These are phyloP conservation scores for Coemansia sp. DNA, from an alignment of 192 early-diverging fungal genomes.

Conservation along the genomic window DNA sequence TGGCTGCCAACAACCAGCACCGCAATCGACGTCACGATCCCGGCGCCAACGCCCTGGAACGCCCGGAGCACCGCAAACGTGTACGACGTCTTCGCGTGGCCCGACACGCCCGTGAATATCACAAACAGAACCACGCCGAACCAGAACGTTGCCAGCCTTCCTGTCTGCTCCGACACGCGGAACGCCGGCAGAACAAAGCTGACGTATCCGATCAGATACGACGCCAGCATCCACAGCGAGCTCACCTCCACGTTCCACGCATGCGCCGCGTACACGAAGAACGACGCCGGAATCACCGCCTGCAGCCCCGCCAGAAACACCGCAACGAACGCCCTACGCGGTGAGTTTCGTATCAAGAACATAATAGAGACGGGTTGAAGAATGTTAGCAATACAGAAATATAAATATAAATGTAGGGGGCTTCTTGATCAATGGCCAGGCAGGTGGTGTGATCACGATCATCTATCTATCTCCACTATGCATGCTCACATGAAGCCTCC, in stretches of 20 bases:
- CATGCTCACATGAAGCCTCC: too few relatives aligned
- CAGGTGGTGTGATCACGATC: too few relatives aligned
- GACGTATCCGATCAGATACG: conserved; percentile 53
- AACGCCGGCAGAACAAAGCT: conserved; percentile 30
- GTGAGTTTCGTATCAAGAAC: too few relatives aligned
- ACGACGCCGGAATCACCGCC: conserved; percentile 38
- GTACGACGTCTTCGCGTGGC: conserved; percentile 19
- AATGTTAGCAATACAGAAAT: too few relatives aligned
- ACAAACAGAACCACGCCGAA: conserved; percentile 37
- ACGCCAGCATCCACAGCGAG: conserved; percentile 50
- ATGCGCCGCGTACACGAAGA: conserved; percentile 44
- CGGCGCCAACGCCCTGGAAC: conserved; percentile 47
- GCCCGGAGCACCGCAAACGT: conserved; percentile 42
- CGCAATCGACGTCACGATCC: conserved; percentile 25
- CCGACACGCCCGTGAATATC: conserved; percentile 34
- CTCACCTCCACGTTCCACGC: conserved; percentile 46
- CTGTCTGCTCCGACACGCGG: conserved; percentile 35
- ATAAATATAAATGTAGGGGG: too few relatives aligned
- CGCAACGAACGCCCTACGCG: conserved; percentile 35
- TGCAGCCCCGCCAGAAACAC: conserved; percentile 31
- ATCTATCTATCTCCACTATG: too few relatives aligned
- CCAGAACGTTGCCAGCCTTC: conserved; percentile 35
- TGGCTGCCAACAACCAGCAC: conserved; percentile 25
- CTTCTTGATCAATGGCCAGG: background rate
- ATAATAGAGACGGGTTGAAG: too few relatives aligned